Base-by-base conservation (phyloP, 371 early-diverging fungal genomes). In the Pancytospora philotis region DNA sequence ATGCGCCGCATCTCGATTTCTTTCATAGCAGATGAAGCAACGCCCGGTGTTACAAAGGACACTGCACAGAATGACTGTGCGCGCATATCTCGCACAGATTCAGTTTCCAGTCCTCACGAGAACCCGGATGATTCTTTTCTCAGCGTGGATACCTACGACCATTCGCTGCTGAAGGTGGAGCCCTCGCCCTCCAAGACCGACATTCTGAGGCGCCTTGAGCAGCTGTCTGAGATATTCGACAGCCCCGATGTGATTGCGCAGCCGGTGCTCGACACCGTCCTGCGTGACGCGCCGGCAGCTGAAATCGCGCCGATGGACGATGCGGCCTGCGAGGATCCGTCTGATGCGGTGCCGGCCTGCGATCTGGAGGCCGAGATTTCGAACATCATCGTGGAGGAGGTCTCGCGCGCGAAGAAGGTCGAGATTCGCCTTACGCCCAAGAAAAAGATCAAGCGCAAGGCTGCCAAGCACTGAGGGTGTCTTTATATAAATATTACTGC, bases 251-350 rank as follows among this genome's bases (percentile, higher is more conserved):
- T 35, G 34, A 55, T 55, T 10, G 27, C 10, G 10, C 55, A 55
- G 55, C 55, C 55, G 10, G 55, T 55, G 16, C 27, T 55, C 10
- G 55, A 55, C 34, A 35, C 27, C 16, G 10, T 55, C 27, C 55
- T 55, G 10, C 16, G 34, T 16, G 27, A 55, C 10, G 10, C 55
- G 34, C 30, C 10, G 27, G 27, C 16, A 10, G 27, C 55, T 16
- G 55, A 10, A 55, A 25, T 55, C 34, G 10, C 16, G 27, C 30
- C 10, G 27, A 22, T 16, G 45, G 45, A 45, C 16, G 45, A 45
- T 22, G 16, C 45, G 45, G 22, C 45, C 16, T 45, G 45, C 22
- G n/a, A n/a, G n/a, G n/a, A n/a, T n/a, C n/a, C n/a, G n/a, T n/a
- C n/a, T n/a, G n/a, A n/a, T n/a, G n/a, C n/a, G n/a, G n/a, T n/a